Evolutionary conservation across 805 yeast species (phyloP).

Genomic region (Clavispora carvajalis): DNA sequence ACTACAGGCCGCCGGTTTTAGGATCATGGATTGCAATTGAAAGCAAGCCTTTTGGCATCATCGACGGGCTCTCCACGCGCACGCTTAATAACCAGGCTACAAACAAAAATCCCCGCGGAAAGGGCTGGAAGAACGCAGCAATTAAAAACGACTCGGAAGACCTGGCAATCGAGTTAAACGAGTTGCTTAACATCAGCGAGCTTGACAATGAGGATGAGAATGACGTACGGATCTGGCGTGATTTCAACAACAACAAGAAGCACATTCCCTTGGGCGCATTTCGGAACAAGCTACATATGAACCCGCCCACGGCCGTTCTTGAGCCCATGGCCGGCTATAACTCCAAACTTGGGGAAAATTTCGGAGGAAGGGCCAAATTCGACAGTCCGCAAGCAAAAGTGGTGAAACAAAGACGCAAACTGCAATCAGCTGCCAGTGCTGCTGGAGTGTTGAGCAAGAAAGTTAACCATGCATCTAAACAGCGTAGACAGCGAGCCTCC

Average conservation of each 20-base stretch:
- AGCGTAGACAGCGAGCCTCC: constrained; percentile 55
- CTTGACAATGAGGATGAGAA: constrained; percentile 67
- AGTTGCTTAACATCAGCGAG: constrained; percentile 81
- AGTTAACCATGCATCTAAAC: constrained; percentile 22
- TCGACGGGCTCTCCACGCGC: constrained; percentile 89
- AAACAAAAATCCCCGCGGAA: constrained; percentile 10
- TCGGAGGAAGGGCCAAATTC: constrained; percentile 6
- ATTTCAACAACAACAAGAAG: constrained; percentile 39
- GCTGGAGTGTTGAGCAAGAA: constrained; percentile 8
- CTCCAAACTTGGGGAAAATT: constrained; percentile 23
- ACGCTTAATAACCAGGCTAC: constrained; percentile 43
- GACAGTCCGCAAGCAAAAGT: constrained; percentile 1
- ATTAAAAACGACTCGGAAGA: constrained; percentile 22
- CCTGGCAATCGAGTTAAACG: constrained; percentile 57
- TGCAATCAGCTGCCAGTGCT: constrained; percentile 7
- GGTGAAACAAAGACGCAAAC: constrained; percentile 8
- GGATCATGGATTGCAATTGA: constrained; percentile 87
- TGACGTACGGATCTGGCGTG: constrained; percentile 45
- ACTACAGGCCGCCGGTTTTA: constrained; percentile 83
- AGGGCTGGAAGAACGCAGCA: constrained; percentile 20
- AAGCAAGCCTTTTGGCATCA: constrained; percentile 83
- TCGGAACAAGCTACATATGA: constrained; percentile 56
- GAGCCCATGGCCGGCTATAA: constrained; percentile 24
- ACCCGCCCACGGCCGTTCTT: constrained; percentile 20
- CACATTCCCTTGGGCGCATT: constrained; percentile 84